Evolutionary conservation across 2,329 filamentous ascomycete species (phyloP).

Genomic region (Trichoderma cornu-damae): DNA sequence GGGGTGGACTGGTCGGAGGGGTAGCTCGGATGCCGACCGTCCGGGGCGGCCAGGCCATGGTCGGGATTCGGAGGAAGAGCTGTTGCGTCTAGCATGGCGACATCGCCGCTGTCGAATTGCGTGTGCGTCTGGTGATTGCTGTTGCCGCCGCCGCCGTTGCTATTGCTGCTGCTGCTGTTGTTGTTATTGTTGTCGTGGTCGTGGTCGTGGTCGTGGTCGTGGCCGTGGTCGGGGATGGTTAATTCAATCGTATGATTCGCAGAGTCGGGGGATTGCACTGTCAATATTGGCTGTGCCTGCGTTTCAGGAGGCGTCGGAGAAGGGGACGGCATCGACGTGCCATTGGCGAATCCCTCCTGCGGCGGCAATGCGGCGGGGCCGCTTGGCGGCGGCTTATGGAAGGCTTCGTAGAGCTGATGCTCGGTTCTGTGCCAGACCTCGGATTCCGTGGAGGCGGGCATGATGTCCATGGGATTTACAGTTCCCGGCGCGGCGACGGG

Average conservation of each 20-base stretch:
- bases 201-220: not conserved
- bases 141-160: not conserved
- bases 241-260: conserved; percentile 25
- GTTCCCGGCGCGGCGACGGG: conserved; percentile 41
- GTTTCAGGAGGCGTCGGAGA: conserved; percentile 24
- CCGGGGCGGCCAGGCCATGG: conserved; percentile 1
- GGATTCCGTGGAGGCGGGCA: conserved; percentile 40
- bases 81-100: conserved; percentile 1
- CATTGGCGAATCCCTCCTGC: conserved; percentile 1
- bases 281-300: conserved; percentile 22
- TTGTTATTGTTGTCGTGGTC: not conserved
- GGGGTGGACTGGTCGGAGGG: conserved; percentile 42
- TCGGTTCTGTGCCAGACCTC: conserved; percentile 37
- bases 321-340: conserved; percentile 20
- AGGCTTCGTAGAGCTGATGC: conserved; percentile 31
- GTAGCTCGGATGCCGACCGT: conserved; percentile 31
- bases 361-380: not conserved
- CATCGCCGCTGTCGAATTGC: not conserved
- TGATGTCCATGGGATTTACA: conserved; percentile 51
- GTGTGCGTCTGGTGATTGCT: not conserved
- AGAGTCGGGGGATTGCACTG: conserved; percentile 27
- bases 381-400: conserved; percentile 26
- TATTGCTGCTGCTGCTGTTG: not conserved
- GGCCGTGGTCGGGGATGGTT: not conserved
- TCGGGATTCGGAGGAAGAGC: not conserved